These are phyloP conservation scores for Rosa persica DNA, from an alignment of 306 rosid species.

Conservation along the genomic window DNA sequence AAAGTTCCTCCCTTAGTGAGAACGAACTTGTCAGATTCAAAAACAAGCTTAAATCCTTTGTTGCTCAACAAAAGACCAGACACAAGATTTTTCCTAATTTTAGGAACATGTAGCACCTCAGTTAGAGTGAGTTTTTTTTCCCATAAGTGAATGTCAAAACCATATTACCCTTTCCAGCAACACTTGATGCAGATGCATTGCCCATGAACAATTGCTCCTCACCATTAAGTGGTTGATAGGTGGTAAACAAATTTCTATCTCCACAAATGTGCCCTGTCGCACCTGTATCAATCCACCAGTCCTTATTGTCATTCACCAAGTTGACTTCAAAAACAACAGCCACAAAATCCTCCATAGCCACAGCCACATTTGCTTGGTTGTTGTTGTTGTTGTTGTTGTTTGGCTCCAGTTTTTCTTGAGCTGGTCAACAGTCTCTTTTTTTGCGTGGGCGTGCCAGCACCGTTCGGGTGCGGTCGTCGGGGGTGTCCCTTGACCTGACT, in stretches of 20 bases:
- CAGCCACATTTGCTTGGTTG: background rate
- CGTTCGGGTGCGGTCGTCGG: too few relatives aligned
- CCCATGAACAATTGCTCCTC: background rate
- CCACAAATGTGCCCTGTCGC: slow-evolving; percentile 4
- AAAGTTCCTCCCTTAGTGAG: background rate
- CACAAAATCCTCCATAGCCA: background rate
- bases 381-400: background rate
- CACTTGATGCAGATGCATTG: background rate
- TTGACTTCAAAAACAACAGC: background rate
- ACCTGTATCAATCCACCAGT: slow-evolving; percentile 10
- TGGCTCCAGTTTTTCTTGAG: too few relatives aligned
- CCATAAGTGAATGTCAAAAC: background rate
- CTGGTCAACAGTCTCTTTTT: too few relatives aligned
- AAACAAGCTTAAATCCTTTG: background rate
- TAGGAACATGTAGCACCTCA: background rate
- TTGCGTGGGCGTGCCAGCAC: too few relatives aligned
- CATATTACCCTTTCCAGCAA: background rate
- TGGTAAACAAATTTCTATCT: background rate
- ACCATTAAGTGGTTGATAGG: background rate
- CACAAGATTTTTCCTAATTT: background rate
- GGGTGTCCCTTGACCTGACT: too few relatives aligned
- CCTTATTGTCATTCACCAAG: background rate
- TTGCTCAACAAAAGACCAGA: background rate
- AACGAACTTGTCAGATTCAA: background rate
- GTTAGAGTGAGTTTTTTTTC: background rate